A percentile compares a stretch with the other conserved stretches of the same genome.
phyloP scores from a whole-genome alignment of 805 yeast genomes.

The Yarrowia deformans region DNA sequence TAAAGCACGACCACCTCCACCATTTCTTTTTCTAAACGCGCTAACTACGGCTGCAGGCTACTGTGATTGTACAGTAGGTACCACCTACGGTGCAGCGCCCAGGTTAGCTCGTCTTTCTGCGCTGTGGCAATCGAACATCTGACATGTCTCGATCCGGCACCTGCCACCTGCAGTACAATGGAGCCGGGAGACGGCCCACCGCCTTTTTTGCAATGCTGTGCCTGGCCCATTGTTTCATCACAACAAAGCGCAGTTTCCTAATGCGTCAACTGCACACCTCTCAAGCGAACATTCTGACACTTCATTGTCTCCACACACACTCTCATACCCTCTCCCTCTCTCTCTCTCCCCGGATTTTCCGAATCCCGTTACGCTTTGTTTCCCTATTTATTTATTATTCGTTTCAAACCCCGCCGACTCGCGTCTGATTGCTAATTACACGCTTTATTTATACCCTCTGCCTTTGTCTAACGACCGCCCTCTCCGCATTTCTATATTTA shows the following conservation, averaged over 20 bases:
- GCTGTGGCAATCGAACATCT: neutral
- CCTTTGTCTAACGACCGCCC: slow-evolving; percentile 13
- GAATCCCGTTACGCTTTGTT: neutral
- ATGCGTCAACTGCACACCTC: neutral
- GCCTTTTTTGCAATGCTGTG: neutral
- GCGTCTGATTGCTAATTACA: neutral
- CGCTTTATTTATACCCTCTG: slow-evolving; percentile 7
- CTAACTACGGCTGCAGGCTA: neutral
- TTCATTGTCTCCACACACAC: neutral
- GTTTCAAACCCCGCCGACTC: neutral
- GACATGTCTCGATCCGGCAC: neutral
- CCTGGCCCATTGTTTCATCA: slow-evolving; percentile 6
- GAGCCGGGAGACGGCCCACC: slow-evolving; percentile 7
- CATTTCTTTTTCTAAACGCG: neutral
- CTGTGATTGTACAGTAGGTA: too few species aligned
- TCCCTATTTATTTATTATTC: slow-evolving; percentile 9
- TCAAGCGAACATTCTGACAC: neutral
- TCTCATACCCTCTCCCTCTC: too few species aligned
- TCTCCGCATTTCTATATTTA: slow-evolving; percentile 8
- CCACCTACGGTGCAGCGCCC: too few species aligned
- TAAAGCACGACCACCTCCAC: too few species aligned
- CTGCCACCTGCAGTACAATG: neutral
- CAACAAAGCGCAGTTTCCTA: neutral
- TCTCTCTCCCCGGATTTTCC: neutral
- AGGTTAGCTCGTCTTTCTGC: neutral